Base-by-base conservation (phyloP, 2,329 filamentous ascomycete species). In the Botrytis pseudocinerea region DNA sequence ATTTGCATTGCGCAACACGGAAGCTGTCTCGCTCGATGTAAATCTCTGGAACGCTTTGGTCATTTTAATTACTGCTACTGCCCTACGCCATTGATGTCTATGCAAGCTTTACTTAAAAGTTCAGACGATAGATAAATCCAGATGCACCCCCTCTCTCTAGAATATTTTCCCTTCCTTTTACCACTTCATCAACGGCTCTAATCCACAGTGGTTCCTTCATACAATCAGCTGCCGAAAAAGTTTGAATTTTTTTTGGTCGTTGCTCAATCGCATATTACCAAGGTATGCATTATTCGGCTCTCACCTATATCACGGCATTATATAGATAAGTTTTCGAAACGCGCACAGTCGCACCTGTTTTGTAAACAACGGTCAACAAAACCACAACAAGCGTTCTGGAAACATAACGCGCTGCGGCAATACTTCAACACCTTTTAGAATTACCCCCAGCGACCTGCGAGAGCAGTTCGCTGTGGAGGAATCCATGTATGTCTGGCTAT, bases 401-500 rank as follows among this genome's bases (percentile, higher is more conserved):
- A 78, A 76, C 79, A 75, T 75, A 78, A 79, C 76, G 76, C 77
- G 73, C 71, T 74, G 73, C 74, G 78, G 78, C 78, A 76, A 77
- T 79, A 76, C 78, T 79, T 76, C 77, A 79, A 74, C 77, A 77
- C 74, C 74, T 79, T 77, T 71, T 77, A 73, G 68, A 87, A 81
- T 85, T 88, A 81, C 87, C 83, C 83, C 86, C 88, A 85, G 88
- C 87, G 87, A 86, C 87, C 90, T 90, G 90, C 89, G 89, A 90
- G 90, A 88, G 90, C 90, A 89, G 85, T 84, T 87, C 87, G 90
- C 90, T 92, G 90, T 92, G 90, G 90, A 89, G 89, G 89, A 87
- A 89, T 89, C 89, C 87, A 92, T 92, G 89, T 84, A 88, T 80
- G 80, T 81, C 80, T 79, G 78, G 77, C 84, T 93, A 93, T 86